Base-by-base conservation (phyloP, 2,329 filamentous ascomycete species). In the Aureobasidium sp. region DNA sequence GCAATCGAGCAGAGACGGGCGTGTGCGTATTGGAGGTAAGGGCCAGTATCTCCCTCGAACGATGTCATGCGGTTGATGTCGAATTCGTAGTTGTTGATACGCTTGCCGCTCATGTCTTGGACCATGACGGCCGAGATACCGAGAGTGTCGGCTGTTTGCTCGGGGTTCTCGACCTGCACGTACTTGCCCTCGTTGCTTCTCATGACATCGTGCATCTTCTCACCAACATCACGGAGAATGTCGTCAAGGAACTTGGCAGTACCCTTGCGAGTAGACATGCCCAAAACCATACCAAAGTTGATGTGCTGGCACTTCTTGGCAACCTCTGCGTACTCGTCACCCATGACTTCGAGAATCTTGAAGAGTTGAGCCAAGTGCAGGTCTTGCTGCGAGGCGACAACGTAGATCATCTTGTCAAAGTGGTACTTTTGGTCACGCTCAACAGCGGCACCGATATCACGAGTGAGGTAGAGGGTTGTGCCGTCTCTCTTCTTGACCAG, bases 131-230 rank as follows among this genome's bases (percentile, higher is more conserved):
- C 88, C 66, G 89, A 92, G 72, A 97, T 97, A 66, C 93, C 94
- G 3, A 97, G 83, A 12, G 84, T 90, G 77, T 97, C 94, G 64
- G 94, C 91, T 11, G 87, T 89, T 60, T 84, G 82, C 60, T 85
- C 86, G 0, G 93, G 93, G 73, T 97, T 81, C 70, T 87, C 89
- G 22, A 99, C 87, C 75, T 97, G 91, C 62, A 85, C 78, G 76
- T 97, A 99, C 80, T 99, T 99, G 71, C 83, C 81, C 69, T 89
- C 82, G 74, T 97, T 97, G 78, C 88, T 88, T 75, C 80, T 85
- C 94, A 99, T 99, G 57, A 95, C 90, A 64, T 96, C 90, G 80
- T 97, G 93, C 94, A 99, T 99, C 77, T 92, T 90, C 61, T 97
- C 93, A 69, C 85, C 87, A 8, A 95, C 91, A 47, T 76, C 72